Evolutionary conservation across 805 yeast species (phyloP).

Genomic region (Spathaspora arborariae): DNA sequence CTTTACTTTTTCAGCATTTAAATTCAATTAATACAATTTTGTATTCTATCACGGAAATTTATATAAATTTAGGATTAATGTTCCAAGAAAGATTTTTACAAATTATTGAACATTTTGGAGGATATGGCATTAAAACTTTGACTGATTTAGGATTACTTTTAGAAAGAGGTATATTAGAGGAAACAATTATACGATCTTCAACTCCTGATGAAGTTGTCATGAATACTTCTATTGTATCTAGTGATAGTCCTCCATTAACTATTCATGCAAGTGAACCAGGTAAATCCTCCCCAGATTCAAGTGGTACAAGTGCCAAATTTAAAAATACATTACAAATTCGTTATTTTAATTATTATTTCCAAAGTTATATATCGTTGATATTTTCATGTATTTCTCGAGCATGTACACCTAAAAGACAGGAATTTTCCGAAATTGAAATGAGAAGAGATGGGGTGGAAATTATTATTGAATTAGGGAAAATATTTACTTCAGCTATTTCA

Average conservation of each 20-base stretch:
- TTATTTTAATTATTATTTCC: constrained; percentile 46
- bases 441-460: constrained; percentile 41
- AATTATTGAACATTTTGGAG: constrained; percentile 37
- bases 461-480: constrained; percentile 27
- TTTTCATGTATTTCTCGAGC: constrained; percentile 43
- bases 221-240: constrained; percentile 31
- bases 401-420: constrained; percentile 48
- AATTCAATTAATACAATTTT: constrained; percentile 43
- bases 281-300: constrained; percentile 14
- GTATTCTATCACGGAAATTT: constrained; percentile 52
- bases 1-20: constrained; percentile 30
- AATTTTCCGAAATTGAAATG: constrained; percentile 24
- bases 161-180: constrained; percentile 54
- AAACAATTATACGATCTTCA: constrained; percentile 44
- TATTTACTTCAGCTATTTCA: constrained; percentile 23
- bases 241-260: constrained; percentile 37
- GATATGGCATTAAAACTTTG: constrained; percentile 39
- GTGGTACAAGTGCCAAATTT: constrained; percentile 48
- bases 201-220: constrained; percentile 47
- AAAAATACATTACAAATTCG: constrained; percentile 61
- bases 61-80: constrained; percentile 49
- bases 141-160: constrained; percentile 43
- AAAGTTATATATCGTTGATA: constrained; percentile 38
- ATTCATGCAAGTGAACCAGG: constrained; percentile 42
- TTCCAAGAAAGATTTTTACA: constrained; percentile 43